Evolutionary conservation across 2,329 filamentous ascomycete species (phyloP).

Genomic region (Nigrograna mackinnonii): DNA sequence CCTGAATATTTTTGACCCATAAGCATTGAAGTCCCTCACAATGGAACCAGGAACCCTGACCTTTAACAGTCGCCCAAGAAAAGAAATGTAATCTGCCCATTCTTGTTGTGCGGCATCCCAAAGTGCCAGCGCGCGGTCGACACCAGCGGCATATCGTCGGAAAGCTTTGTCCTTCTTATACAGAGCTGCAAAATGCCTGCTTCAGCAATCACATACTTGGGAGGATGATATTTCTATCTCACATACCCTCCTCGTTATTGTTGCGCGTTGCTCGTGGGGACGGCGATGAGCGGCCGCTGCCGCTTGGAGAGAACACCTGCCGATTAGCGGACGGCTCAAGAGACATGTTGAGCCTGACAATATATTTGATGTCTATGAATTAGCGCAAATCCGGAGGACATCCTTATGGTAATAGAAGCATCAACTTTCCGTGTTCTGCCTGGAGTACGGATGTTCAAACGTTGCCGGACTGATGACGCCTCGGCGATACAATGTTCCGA

Average conservation of each 20-base stretch:
- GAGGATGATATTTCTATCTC: no score
- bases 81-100: conserved; percentile 99
- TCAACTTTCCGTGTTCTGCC: conserved; percentile 10
- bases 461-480: no score
- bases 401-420: conserved; percentile 21
- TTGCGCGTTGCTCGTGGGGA: conserved; percentile 76
- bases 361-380: conserved; percentile 16
- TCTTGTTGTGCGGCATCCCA: conserved; percentile 95
- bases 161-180: conserved; percentile 68
- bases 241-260: conserved; percentile 75
- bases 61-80: conserved; percentile 88
- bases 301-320: conserved; percentile 68
- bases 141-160: conserved; percentile 84
- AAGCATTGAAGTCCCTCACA: no score
- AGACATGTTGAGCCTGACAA: conserved; percentile 38
- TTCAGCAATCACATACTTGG: conserved; percentile 20
- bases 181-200: conserved; percentile 54
- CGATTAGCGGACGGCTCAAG: conserved; percentile 40
- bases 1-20: conserved; percentile 53
- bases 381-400: conserved; percentile 25
- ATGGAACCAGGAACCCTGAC: conserved; percentile 48
- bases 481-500: no score
- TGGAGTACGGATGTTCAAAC: no score
- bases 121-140: conserved; percentile 83
- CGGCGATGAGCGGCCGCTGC: conserved; percentile 80